Conservation (phyloP, 257 asterid genomes). For the Capsicum rhomboideum region DNA sequence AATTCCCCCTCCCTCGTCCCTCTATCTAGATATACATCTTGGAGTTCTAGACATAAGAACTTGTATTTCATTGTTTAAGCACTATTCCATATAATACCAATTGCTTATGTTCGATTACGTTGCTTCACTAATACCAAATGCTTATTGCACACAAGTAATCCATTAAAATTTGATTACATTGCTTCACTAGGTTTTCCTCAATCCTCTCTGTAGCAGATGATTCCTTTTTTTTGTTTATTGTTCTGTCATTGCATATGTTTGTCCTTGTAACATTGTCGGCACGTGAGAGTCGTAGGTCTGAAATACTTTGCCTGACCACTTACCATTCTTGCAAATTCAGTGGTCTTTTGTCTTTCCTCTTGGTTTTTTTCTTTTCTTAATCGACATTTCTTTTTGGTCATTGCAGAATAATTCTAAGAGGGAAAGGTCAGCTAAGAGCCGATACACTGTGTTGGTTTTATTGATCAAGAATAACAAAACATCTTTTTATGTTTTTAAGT, state of each 20-base stretch:
- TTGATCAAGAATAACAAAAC: too few species aligned
- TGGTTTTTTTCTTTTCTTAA: background rate
- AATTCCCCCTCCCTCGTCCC: too few species aligned
- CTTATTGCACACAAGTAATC: too few species aligned
- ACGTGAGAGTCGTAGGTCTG: background rate
- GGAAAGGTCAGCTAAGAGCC: conserved; percentile 52
- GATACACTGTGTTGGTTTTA: conserved; percentile 55
- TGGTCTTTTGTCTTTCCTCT: background rate
- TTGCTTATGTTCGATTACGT: too few species aligned
- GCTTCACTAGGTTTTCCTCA: background rate
- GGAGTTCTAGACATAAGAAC: too few species aligned
- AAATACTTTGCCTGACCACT: background rate
- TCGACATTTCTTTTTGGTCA: background rate
- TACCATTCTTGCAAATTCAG: background rate
- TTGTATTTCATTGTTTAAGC: background rate
- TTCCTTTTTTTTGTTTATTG: background rate
- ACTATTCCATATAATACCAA: background rate
- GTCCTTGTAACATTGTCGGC: background rate
- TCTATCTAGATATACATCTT: too few species aligned
- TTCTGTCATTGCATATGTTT: background rate
- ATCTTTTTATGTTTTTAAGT: too few species aligned
- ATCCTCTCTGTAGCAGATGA: background rate
- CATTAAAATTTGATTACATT: background rate
- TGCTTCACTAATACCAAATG: too few species aligned
- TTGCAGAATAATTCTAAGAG: conserved; percentile 69